A percentile compares a stretch with the other conserved stretches of the same genome.
phyloP scores from a whole-genome alignment of 2,329 filamentous ascomycete genomes.

The Colletotrichum tamarilloi region DNA sequence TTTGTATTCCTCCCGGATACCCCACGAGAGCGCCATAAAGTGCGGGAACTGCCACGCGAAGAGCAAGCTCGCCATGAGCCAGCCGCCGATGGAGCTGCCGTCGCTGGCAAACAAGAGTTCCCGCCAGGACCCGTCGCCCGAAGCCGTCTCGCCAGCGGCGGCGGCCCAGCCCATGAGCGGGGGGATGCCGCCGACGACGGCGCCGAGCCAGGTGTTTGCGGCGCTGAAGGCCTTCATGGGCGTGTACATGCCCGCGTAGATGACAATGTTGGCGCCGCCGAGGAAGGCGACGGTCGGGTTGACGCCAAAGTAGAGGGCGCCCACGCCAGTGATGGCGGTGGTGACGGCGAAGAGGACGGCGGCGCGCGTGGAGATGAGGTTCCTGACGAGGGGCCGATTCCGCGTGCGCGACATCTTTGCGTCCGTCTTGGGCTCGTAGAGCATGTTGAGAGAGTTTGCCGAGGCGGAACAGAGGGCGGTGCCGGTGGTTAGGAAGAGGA shows the following conservation, averaged over 20 bases:
- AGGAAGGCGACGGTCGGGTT: constrained; percentile 93
- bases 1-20: constrained; percentile 90
- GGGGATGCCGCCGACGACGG: constrained; percentile 91
- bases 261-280: constrained; percentile 83
- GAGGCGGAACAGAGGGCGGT: constrained; percentile 90
- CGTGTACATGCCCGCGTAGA: constrained; percentile 95
- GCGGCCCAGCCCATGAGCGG: constrained; percentile 99
- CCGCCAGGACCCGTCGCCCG: constrained; percentile 78
- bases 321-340: constrained; percentile 76
- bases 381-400: constrained; percentile 88
- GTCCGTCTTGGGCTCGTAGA: constrained; percentile 91
- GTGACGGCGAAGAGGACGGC: constrained; percentile 84
- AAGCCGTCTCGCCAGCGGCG: constrained; percentile 88
- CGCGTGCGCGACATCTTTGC: constrained; percentile 93
- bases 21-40: constrained; percentile 94
- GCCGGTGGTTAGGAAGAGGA: constrained; percentile 90
- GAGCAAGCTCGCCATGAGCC: constrained; percentile 85
- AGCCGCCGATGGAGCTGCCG: constrained; percentile 79
- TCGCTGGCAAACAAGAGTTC: constrained; percentile 78
- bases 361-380: constrained; percentile 76
- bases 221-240: constrained; percentile 89
- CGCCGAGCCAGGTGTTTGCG: constrained; percentile 95
- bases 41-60: constrained; percentile 99
- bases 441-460: constrained; percentile 97
- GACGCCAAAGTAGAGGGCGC: constrained; percentile 85